Evolutionary conservation across 2,329 filamentous ascomycete genomes (phyloP), one percentile per base, ranked within the genome.

Genomic region (Thelonectria blattea): DNA sequence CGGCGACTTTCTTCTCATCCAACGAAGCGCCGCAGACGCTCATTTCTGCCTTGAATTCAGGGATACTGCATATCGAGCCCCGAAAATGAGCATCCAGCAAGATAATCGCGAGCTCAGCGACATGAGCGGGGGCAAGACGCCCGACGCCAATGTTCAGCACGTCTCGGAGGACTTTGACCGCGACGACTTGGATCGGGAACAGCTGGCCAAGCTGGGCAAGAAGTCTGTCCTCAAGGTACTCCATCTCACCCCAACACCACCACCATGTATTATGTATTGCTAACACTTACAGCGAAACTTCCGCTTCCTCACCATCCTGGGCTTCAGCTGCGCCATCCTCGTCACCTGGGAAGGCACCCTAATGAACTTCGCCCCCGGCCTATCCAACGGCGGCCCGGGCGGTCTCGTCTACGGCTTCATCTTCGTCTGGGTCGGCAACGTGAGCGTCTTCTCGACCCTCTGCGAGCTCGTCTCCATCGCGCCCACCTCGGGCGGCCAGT

Each of bases 401-500:
- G 81, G 82, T 4, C 71, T 82, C 6, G 69, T 84, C 10, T 84
- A 82, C 75, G 77, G 81, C 5, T 85, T 79, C 56, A 60, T 85
- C 2, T 70, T 82, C 32, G 78, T 77, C 14, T 82, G 81, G 78
- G 65, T 79, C 32, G 82, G 81, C 3, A 79, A 76, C 63, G 67
- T 80, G 27, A 76, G 77, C 32, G 75, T 81, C 22, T 81, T 80
- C 24, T 72, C 75, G 3, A 76, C 70, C n/a, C 66, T 74, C 61
- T 71, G 68, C 15, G 80, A 81, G 68, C 75, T 80, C 62, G 76
- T 77, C 1, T 81, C 78, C 0, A 81, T 81, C 74, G 78, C 83
- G 61, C 65, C 84, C 67, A 68, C 85, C 66, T 58, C 82, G 0
- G 85, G 84, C 48, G 85, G 85, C 7, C 84, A 88, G 72, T 88